Evolutionary conservation across 192 early-diverging fungal species (phyloP).

Genomic region (Backusella liffmaniae): DNA sequence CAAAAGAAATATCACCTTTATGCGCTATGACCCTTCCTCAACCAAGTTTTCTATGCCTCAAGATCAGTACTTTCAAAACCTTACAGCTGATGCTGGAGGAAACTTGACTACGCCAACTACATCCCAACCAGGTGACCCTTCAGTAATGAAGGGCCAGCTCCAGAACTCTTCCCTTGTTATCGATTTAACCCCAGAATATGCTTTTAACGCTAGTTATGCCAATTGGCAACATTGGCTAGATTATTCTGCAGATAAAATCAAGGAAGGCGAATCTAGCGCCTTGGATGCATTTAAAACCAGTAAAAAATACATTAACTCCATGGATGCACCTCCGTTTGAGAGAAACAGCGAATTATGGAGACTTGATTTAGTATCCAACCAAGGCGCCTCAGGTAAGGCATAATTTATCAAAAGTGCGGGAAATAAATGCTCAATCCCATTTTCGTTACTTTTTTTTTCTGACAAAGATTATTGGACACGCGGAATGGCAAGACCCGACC

Average conservation of each 20-base stretch:
- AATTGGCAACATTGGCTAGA: conserved; percentile 24
- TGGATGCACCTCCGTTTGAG: conserved; percentile 34
- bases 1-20: conserved; percentile 39
- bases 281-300: conserved; percentile 2
- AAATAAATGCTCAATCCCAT: background rate
- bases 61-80: conserved; percentile 30
- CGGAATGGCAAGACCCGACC: conserved; percentile 41
- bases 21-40: conserved; percentile 35
- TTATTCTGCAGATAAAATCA: conserved; percentile 10
- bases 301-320: conserved; percentile 21
- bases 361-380: conserved; percentile 18
- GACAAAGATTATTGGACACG: conserved; percentile 41
- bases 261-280: conserved; percentile 15
- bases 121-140: conserved; percentile 17
- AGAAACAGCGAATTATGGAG: conserved; percentile 29
- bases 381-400: conserved; percentile 5
- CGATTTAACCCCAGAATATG: conserved; percentile 23
- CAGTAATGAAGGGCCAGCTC: conserved; percentile 20
- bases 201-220: conserved; percentile 1
- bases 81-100: conserved; percentile 46
- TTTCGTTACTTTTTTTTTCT: background rate
- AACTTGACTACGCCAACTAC: conserved; percentile 12
- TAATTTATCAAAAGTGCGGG: conserved; percentile 13
- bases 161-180: conserved; percentile 29
- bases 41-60: conserved; percentile 28